Percentiles rank a stretch among this genome's conserved stretches.
phyloP scores from a whole-genome alignment of 1,139 yeast species.

The Diutina siamensis region DNA sequence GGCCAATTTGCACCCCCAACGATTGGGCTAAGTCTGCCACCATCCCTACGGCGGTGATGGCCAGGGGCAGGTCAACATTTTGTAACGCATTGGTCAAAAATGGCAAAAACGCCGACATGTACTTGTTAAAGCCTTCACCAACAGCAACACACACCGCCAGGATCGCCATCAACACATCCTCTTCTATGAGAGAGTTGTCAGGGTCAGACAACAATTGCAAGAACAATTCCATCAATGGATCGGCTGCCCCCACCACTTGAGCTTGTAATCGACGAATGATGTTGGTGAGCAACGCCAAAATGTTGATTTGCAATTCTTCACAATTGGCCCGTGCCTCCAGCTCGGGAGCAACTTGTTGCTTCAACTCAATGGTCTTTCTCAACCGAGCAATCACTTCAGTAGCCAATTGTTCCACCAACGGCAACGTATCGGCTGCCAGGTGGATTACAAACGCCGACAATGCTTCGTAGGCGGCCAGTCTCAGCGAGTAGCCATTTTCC shows the following conservation, averaged over 20 bases:
- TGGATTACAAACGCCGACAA: constrained; percentile 70
- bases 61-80: constrained; percentile 73
- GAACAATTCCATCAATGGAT: constrained; percentile 74
- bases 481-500: constrained; percentile 79
- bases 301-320: constrained; percentile 83
- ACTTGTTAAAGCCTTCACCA: constrained; percentile 48
- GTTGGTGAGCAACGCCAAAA: constrained; percentile 77
- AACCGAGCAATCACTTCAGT: constrained; percentile 62
- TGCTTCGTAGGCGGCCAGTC: constrained; percentile 95
- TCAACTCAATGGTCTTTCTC: constrained; percentile 49
- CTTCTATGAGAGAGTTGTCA: constrained; percentile 71
- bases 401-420: constrained; percentile 61
- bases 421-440: constrained; percentile 62
- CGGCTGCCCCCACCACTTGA: constrained; percentile 60
- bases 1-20: constrained; percentile 58
- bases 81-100: constrained; percentile 66
- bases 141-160: constrained; percentile 83
- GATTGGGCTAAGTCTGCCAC: constrained; percentile 97
- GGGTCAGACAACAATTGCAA: constrained; percentile 53
- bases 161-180: constrained; percentile 85
- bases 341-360: constrained; percentile 35
- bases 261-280: constrained; percentile 74
- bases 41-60: constrained; percentile 84
- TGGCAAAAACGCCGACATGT: constrained; percentile 76
- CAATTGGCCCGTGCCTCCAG: constrained; percentile 66